Evolutionary conservation across 306 rosid species (phyloP).

Genomic region (Lathyrus oleraceus): DNA sequence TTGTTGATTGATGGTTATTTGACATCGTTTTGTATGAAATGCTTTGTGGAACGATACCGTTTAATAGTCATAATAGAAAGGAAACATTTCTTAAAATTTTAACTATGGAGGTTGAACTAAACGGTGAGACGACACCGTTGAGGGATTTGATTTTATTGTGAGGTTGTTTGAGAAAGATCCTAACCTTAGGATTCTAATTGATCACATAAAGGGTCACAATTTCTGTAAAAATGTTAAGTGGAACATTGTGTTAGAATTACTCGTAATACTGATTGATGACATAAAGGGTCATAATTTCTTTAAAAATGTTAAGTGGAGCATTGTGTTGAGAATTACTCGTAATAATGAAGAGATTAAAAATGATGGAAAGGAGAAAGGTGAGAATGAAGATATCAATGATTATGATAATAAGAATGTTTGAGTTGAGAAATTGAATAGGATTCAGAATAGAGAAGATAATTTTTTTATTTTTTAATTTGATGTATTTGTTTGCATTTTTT

Average conservation of each 20-base stretch:
- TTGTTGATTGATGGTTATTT: conserved; percentile 93
- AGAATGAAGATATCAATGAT: conserved; percentile 11
- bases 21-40: conserved; percentile 76
- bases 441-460: conserved; percentile 23
- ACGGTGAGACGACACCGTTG: conserved; percentile 57
- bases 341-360: neutral
- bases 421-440: conserved; percentile 36
- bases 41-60: conserved; percentile 77
- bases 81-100: conserved; percentile 72
- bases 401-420: conserved; percentile 33
- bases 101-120: conserved; percentile 42
- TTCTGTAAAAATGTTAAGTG: conserved; percentile 60
- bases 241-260: conserved; percentile 33
- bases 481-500: neutral
- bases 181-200: conserved; percentile 53
- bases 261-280: conserved; percentile 40
- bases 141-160: conserved; percentile 61
- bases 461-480: conserved; percentile 50
- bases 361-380: neutral
- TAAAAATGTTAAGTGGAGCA: conserved; percentile 55
- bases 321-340: conserved; percentile 40
- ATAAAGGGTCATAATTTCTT: conserved; percentile 79
- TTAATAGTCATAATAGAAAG: conserved; percentile 59
- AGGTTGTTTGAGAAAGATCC: conserved; percentile 69
- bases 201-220: conserved; percentile 65